phyloP scores from a whole-genome alignment of 78 protist genomes.

The Acrasis kona region DNA sequence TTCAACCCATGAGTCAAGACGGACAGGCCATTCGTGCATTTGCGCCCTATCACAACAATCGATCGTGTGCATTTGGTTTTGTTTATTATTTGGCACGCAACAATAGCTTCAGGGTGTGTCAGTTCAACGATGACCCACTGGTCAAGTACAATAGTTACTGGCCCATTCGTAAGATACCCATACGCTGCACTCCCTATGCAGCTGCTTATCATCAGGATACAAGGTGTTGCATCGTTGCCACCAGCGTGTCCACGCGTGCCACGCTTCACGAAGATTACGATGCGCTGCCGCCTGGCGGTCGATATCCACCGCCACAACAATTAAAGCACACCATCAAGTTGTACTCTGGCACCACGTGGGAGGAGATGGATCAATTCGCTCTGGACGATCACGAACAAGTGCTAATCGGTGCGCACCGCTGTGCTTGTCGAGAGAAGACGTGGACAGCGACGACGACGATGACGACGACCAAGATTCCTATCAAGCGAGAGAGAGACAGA shows the following conservation, averaged over 20 bases:
- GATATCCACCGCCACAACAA: not conserved
- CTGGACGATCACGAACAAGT: constrained; percentile 4
- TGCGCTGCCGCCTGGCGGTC: not conserved
- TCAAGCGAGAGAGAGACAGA: too few species aligned
- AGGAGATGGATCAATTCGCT: not conserved
- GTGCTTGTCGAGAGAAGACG: too few species aligned
- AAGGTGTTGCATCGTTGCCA: not conserved
- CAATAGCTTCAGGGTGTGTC: too few species aligned
- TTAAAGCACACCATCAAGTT: not conserved
- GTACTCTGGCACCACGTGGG: constrained; percentile 5
- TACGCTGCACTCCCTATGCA: constrained; percentile 1
- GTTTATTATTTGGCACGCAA: too few species aligned
- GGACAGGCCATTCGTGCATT: not conserved
- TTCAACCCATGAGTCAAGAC: not conserved
- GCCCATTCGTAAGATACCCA: not conserved
- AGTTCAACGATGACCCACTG: not conserved
- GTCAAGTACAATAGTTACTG: not conserved
- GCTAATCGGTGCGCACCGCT: too few species aligned
- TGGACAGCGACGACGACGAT: too few species aligned
- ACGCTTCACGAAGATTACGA: not conserved
- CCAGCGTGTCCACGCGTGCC: not conserved
- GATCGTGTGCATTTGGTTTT: not conserved
- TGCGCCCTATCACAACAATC: not conserved
- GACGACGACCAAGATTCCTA: too few species aligned
- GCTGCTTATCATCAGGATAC: not conserved